These are phyloP conservation scores for Atalantia buxifolia DNA, from an alignment of 345 rosid genomes.

Conservation along the genomic window DNA sequence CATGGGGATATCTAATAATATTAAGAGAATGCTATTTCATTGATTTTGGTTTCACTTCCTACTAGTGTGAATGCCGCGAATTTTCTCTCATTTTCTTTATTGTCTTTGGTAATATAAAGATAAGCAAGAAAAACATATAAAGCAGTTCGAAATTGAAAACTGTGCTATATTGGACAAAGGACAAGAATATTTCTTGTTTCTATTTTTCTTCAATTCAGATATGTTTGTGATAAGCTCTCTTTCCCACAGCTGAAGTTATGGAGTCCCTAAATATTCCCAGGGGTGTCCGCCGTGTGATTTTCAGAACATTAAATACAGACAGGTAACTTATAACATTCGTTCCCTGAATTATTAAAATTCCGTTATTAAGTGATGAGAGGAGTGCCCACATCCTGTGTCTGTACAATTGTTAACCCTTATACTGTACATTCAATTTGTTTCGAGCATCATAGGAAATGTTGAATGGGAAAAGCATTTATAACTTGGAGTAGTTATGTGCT, in stretches of 20 bases:
- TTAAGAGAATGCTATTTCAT: too few species aligned
- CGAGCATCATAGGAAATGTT: not conserved
- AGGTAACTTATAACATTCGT: slow-evolving; percentile 26
- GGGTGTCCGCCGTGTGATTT: slow-evolving; percentile 61
- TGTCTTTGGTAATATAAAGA: not conserved
- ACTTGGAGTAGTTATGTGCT: not conserved
- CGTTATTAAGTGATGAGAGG: not conserved
- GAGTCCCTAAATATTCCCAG: slow-evolving; percentile 51
- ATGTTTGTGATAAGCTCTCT: not conserved
- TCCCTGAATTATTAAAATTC: not conserved
- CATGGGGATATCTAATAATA: too few species aligned
- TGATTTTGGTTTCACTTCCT: too few species aligned
- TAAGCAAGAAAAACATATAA: not conserved
- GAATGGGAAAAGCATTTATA: not conserved
- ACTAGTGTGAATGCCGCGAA: not conserved
- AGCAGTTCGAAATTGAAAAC: not conserved
- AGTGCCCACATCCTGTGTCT: not conserved
- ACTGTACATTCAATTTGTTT: not conserved
- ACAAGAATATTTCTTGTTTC: not conserved
- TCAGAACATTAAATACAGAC: slow-evolving; percentile 69
- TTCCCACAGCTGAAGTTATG: slow-evolving; percentile 56
- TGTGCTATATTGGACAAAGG: not conserved
- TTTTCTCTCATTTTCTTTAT: not conserved
- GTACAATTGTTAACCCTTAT: not conserved
- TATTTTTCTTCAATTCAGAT: not conserved